Evolutionary conservation across 1,139 yeast genomes (phyloP), one percentile per base, ranked within the genome.

Genomic region (Yamadazyma conglobata): DNA sequence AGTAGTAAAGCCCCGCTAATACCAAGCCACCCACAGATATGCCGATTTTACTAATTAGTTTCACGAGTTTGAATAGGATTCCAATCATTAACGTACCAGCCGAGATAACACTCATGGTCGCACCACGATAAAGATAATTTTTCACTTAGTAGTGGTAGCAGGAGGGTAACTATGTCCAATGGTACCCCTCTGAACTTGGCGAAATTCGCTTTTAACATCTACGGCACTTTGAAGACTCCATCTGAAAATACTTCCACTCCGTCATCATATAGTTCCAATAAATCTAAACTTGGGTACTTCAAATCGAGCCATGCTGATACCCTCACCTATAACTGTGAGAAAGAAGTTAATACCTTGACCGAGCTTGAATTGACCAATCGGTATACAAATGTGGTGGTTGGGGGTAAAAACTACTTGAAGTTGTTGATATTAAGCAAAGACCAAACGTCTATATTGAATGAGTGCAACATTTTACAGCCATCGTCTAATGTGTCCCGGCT

Each of bases 321-420:
- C 30, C 33, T 55, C 11, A 34, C 42, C 3, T 56, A 50, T 31
- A 53, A 48, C 34, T 54, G 58, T 37, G 64, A 59, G 12, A 38
- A 48, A 26, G 65, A 59, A 29, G 53, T 56, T 3, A 45, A 50
- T 21, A 46, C 59, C 19, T 38, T 59, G 13, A 52, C 61, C 4
- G 59, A 55, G 34, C 40, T 58, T 28, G 48, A 54, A 26, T 37
- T 40, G 18, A 47, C 43, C 13, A 38, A 39, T 22, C 32, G 53
- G 32, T 37, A 45, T 30, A 64, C 70, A 38, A 63, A 70, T 37
- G 70, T 75, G 12, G 74, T 75, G 0, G 54, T 77, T 7, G 83
- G 83, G 2, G 83, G 85, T 1, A 71, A 77, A 40, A 77, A 77
- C 43, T 63, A 70, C 38, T 55, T 79, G 29, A 76, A 73, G 41